Evolutionary conservation across 805 yeast genomes (phyloP).

Genomic region (Cyberlindnera petersonii): DNA sequence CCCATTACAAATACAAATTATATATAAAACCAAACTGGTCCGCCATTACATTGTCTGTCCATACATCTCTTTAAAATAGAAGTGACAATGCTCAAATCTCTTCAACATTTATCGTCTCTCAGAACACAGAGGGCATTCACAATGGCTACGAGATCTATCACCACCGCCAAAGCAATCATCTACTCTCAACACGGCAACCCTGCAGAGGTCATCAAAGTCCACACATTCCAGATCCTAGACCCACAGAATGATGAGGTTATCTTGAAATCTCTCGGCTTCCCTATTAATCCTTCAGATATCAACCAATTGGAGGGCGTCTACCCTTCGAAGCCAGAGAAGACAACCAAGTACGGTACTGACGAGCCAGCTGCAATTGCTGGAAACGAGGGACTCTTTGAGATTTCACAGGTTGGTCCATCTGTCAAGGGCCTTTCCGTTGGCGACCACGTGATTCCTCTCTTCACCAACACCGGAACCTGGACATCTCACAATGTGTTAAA

Average conservation of each 20-base stretch:
- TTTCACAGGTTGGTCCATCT: conserved; percentile 62
- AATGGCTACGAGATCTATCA: conserved; percentile 20
- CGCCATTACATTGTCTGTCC: too few relatives aligned
- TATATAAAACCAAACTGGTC: too few relatives aligned
- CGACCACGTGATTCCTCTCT: conserved; percentile 84
- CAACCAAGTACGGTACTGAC: conserved; percentile 48
- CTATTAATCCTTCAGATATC: conserved; percentile 87
- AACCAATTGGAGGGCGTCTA: conserved; percentile 84
- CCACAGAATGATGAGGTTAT: conserved; percentile 47
- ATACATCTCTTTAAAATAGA: too few relatives aligned
- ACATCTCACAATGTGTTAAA: conserved; percentile 64
- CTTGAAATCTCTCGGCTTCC: conserved; percentile 71
- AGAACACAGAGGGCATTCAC: background rate
- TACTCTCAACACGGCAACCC: conserved; percentile 71
- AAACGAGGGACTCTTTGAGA: conserved; percentile 88
- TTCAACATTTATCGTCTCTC: conserved; percentile 2
- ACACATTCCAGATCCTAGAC: conserved; percentile 47
- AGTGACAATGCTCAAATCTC: conserved; percentile 14
- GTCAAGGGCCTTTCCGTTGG: conserved; percentile 53
- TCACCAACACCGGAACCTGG: conserved; percentile 91
- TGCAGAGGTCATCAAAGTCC: conserved; percentile 47
- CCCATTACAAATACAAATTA: background rate
- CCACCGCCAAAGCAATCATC: conserved; percentile 60
- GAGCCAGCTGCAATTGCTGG: conserved; percentile 84
- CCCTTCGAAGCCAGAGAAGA: conserved; percentile 65